Evolutionary conservation across 2,329 filamentous ascomycete genomes (phyloP).

Genomic region (Colletotrichum magnum): DNA sequence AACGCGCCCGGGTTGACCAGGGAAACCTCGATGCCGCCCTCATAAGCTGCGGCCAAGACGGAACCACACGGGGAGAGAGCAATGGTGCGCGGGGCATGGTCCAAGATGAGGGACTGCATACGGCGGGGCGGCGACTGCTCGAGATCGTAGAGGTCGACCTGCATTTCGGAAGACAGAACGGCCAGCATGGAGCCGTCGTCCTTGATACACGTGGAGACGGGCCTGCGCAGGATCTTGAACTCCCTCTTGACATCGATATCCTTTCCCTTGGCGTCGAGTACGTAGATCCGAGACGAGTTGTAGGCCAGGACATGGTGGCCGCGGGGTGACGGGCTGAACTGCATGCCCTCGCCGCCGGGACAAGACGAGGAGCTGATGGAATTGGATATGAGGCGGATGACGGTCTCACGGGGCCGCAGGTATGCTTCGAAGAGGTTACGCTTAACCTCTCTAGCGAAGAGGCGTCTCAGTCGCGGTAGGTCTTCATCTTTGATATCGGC

Average conservation of each 20-base stretch:
- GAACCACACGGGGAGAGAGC: slow-evolving; percentile 85
- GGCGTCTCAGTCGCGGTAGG: slow-evolving; percentile 72
- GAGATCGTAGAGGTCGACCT: slow-evolving; percentile 89
- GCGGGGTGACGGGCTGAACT: slow-evolving; percentile 83
- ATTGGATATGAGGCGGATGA: slow-evolving; percentile 85
- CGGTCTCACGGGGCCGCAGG: slow-evolving; percentile 76
- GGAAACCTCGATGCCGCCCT: slow-evolving; percentile 90
- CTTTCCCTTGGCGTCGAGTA: slow-evolving; percentile 76
- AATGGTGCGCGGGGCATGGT: slow-evolving; percentile 83
- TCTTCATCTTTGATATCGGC: slow-evolving; percentile 60
- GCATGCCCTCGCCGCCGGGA: slow-evolving; percentile 87
- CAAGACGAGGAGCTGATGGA: slow-evolving; percentile 88
- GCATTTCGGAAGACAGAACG: slow-evolving; percentile 85
- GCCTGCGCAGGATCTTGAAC: slow-evolving; percentile 83
- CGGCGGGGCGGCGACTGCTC: slow-evolving; percentile 74
- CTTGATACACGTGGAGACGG: slow-evolving; percentile 82
- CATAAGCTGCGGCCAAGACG: slow-evolving; percentile 87
- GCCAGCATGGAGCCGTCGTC: slow-evolving; percentile 84
- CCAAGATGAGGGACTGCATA: slow-evolving; percentile 81
- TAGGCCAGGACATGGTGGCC: slow-evolving; percentile 84
- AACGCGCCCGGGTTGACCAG: slow-evolving; percentile 76
- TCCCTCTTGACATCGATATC: slow-evolving; percentile 79
- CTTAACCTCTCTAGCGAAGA: slow-evolving; percentile 80
- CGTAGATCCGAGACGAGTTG: slow-evolving; percentile 87
- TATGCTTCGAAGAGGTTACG: slow-evolving; percentile 85